Base-by-base conservation (phyloP, 352 stramenopile genomes). In the Pythium dissotocum region DNA sequence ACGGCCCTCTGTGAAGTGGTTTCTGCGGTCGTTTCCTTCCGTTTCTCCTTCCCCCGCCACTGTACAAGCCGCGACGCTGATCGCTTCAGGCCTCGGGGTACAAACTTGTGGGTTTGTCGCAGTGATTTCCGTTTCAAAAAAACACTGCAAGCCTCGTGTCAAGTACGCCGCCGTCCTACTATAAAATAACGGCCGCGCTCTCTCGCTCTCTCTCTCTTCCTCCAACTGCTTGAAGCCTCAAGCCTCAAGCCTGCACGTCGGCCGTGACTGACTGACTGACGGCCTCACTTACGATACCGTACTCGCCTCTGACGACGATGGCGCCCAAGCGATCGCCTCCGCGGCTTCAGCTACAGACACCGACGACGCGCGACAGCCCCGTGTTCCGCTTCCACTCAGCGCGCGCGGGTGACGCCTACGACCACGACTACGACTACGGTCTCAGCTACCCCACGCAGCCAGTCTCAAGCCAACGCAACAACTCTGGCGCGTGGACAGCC, bases 401-500 rank as follows among this genome's bases (percentile, higher is more conserved):
- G 7, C 57, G 24, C 12, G 56, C 56, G 7, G 16, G 38, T 21
- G 36, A 54, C n/a, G 33, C 55, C 40, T 18, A 33, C 63, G 24
- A 48, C 61, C 35, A 48, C 28, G 10, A 46, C 16, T 33, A n/a
- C 28, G 26, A 42, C 16, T n/a, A 16, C n/a, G n/a, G 10, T 24
- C 21, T 21, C 60, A 52, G 7, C 48, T 51, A 53, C n/a, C 46
- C 46, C 21, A 24, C 30, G 9, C 58, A 64, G 36, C 32, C 26
- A n/a, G n/a, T 16, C 55, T 24, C 24, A 16, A 40, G n/a, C 33
- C 32, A 44, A 30, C 32, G 33, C 26, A 40, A 24, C 48, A 53
- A 52, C 16, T 33, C 26, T 8, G 53, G 42, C 26, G 56, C 70
- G 1, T 94, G 87, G 87, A 73, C 77, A 8, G 54, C 60, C 7